Percentiles rank a stretch among this genome's conserved stretches.
phyloP scores from a whole-genome alignment of 306 rosid species.

The Spatholobus suberectus region DNA sequence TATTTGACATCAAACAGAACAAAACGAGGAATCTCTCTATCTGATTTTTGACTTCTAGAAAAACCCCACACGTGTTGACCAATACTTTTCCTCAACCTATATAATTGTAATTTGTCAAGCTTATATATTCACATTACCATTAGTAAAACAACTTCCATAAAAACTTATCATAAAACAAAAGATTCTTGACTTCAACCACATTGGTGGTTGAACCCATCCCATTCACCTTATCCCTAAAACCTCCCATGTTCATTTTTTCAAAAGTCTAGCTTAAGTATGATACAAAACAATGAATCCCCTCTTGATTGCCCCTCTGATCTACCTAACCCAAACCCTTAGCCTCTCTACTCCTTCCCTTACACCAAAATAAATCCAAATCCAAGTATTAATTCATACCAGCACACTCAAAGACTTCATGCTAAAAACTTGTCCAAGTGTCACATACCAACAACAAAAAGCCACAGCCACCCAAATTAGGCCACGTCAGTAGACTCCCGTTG shows the following conservation, averaged over 20 bases:
- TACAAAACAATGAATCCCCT: constrained; percentile 57
- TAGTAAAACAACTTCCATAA: not conserved
- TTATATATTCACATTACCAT: constrained; percentile 1
- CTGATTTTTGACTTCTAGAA: constrained; percentile 26
- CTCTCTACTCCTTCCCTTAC: constrained; percentile 24
- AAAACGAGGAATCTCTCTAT: not conserved
- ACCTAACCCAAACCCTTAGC: constrained; percentile 50
- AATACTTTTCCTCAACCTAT: not conserved
- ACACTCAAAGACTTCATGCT: constrained; percentile 27
- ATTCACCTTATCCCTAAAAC: constrained; percentile 34
- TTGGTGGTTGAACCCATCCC: constrained; percentile 78
- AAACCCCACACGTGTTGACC: constrained; percentile 29
- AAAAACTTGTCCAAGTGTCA: constrained; percentile 44
- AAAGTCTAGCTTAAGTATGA: constrained; percentile 35
- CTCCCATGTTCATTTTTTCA: constrained; percentile 7
- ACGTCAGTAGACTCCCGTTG: constrained; percentile 49
- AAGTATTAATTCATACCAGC: constrained; percentile 5
- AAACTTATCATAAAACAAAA: not conserved
- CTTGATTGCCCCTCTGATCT: constrained; percentile 40
- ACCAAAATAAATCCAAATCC: constrained; percentile 40
- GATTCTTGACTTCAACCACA: constrained; percentile 60
- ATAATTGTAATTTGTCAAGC: constrained; percentile 37
- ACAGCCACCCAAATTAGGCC: constrained; percentile 51
- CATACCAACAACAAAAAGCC: constrained; percentile 36
- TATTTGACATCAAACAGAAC: not conserved